Evolutionary conservation across 306 rosid genomes (phyloP).

Genomic region (Cyclanthera cordifolia): DNA sequence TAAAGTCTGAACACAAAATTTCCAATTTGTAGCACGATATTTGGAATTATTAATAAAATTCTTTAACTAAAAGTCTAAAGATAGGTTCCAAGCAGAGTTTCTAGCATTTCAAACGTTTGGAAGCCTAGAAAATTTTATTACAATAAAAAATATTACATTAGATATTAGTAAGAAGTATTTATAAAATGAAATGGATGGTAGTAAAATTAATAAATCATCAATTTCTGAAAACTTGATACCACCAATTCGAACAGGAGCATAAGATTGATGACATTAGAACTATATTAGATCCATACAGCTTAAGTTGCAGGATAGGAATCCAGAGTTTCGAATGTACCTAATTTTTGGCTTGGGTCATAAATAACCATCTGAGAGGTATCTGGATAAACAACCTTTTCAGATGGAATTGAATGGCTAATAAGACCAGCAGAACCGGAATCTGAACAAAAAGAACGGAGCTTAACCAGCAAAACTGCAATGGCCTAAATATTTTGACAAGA

Average conservation of each 20-base stretch:
- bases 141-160: background rate
- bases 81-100: too few species aligned
- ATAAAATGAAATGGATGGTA: background rate
- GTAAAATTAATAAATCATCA: background rate
- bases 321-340: conserved; percentile 29
- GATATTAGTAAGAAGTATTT: background rate
- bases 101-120: too few species aligned
- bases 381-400: conserved; percentile 57
- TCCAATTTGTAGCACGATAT: background rate
- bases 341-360: conserved; percentile 75
- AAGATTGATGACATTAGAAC: background rate
- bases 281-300: background rate
- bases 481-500: conserved; percentile 14
- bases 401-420: conserved; percentile 28
- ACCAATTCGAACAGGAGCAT: background rate
- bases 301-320: background rate
- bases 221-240: background rate
- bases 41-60: background rate
- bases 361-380: conserved; percentile 74
- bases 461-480: background rate
- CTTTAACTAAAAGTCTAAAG: background rate
- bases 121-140: background rate
- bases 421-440: conserved; percentile 26
- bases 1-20: background rate
- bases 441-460: conserved; percentile 21